Base-by-base conservation (phyloP, 2,329 filamentous ascomycete genomes). In the Colletotrichum lupini region DNA sequence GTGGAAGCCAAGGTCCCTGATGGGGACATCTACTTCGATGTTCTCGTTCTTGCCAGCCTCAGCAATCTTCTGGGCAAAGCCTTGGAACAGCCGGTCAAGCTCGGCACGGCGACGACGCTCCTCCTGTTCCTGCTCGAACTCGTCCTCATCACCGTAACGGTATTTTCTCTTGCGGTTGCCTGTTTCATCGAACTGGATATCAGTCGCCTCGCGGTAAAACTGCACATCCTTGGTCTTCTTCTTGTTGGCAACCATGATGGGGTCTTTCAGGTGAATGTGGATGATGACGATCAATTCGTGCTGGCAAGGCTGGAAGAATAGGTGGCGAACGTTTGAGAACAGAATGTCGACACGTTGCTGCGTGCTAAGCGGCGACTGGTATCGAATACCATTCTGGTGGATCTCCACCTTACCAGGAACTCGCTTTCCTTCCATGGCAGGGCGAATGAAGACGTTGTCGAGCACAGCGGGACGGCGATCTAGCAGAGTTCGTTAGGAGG, bases 211-310 rank as follows among this genome's bases (percentile, higher is more conserved):
- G 67, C 97, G 92, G 80, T 98, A 98, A 84, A 99, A 99, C 78
- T 99, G 97, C 1, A 99, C 94, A 81, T 99, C 97, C 86, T 97
- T 98, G 12, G 97, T 97, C 90, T 99, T 99, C 86, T 97, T 97
- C 85, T 92, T 91, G 88, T 98, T 98, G 74, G 97, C 97, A 75
- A 99, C 94, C 83, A 99, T 95, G 81, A 99, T 98, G 3, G 97
- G 97, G 75, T 98, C 97, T 85, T 98, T 98, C 62, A 99, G 90
- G 82, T 99, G 97, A 69, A 99, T 94, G 82, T 99, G 97, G 77
- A 99, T 98, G 78, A 99, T 94, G 76, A 99, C 97, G 77, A 99
- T 97, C 79, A 99, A 86, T 82, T 99, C 97, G 79, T 98, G 95
- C 78, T 95, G 93, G 79, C 95, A 98, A 32, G 97, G 97, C 83